phyloP scores from a whole-genome alignment of 164 flowering plant species.

The Liriodendron chinense region DNA sequence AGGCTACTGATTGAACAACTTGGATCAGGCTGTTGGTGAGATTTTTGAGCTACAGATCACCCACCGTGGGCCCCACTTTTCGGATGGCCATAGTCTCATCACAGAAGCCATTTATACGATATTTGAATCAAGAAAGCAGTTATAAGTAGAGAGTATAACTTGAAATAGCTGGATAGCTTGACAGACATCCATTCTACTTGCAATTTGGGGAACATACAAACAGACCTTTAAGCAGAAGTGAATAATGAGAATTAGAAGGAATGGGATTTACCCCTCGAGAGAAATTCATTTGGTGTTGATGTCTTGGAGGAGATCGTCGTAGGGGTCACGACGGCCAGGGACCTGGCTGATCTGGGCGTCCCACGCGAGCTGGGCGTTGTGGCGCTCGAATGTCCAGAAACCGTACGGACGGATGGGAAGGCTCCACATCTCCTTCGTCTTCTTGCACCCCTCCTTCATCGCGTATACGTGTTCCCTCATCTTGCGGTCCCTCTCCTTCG shows the following conservation, averaged over 20 bases:
- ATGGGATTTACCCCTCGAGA: background rate
- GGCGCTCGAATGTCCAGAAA: constrained; percentile 95
- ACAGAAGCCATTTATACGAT: no score
- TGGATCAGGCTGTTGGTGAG: no score
- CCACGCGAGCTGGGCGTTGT: constrained; percentile 74
- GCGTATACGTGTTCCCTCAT: constrained; percentile 70
- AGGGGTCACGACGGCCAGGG: constrained; percentile 78
- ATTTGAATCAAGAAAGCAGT: no score
- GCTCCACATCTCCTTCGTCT: constrained; percentile 93
- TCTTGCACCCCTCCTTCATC: constrained; percentile 59
- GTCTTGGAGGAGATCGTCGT: constrained; percentile 66
- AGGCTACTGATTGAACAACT: no score
- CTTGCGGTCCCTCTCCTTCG: constrained; percentile 72
- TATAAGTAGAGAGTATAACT: no score
- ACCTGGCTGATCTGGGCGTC: constrained; percentile 90
- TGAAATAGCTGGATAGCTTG: no score
- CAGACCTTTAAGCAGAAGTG: background rate
- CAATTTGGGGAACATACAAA: no score
- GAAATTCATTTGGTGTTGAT: background rate
- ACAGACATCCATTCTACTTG: no score
- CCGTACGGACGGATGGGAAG: constrained; percentile 89
- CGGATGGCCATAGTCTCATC: no score
- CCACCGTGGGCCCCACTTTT: no score
- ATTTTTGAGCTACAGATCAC: no score
- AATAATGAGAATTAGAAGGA: background rate